Conservation (phyloP, 495 filamentous ascomycete genomes). For the Barbatosphaeria neglecta region DNA sequence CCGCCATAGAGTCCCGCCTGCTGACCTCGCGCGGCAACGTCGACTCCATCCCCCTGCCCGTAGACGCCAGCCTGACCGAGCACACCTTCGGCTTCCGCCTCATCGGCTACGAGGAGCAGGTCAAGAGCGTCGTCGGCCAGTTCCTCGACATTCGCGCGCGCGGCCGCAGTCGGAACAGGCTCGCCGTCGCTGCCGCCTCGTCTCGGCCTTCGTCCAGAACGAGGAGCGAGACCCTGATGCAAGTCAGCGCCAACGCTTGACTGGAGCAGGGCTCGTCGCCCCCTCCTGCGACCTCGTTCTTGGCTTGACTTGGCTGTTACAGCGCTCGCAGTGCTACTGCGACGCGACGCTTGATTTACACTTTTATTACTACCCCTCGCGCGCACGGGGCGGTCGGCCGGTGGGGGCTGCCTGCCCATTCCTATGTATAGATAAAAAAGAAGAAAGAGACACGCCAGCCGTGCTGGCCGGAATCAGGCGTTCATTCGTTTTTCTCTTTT, state of each 20-base stretch:
- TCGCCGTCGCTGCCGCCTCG: no score
- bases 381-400: no score
- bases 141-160: conserved; percentile 15
- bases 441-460: not conserved
- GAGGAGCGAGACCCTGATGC: not conserved
- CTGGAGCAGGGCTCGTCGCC: no score
- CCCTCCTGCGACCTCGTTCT: no score
- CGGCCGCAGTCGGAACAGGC: not conserved
- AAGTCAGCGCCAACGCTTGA: not conserved
- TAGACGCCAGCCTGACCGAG: conserved; percentile 32
- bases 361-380: no score
- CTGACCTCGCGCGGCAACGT: conserved; percentile 27
- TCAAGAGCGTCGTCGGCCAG: conserved; percentile 27
- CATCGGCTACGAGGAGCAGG: conserved; percentile 33
- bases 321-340: no score
- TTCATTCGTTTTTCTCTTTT: no score
- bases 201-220: not conserved
- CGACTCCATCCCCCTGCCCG: conserved; percentile 19
- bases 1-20: conserved; percentile 23
- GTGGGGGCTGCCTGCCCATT: not conserved
- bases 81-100: conserved; percentile 36
- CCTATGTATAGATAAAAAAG: not conserved
- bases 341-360: no score
- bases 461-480: not conserved
- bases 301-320: no score